phyloP scores from a whole-genome alignment of 2,329 filamentous ascomycete genomes.

The Colletotrichum lini region DNA sequence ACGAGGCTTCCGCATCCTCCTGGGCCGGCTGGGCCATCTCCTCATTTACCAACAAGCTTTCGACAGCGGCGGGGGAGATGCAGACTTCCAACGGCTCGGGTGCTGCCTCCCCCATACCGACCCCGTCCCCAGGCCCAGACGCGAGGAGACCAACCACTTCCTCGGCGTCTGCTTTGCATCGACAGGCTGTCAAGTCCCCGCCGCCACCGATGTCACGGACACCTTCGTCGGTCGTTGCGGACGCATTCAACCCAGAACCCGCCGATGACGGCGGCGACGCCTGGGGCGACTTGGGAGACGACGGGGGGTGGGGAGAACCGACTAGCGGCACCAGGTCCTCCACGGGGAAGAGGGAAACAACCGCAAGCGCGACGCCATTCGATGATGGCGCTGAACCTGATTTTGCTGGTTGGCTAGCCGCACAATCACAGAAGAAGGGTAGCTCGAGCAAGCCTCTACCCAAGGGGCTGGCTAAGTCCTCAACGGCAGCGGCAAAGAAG shows the following conservation, averaged over 20 bases:
- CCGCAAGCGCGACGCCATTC: constrained; percentile 67
- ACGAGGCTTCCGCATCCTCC: constrained; percentile 70
- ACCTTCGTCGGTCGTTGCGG: constrained; percentile 63
- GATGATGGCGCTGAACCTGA: constrained; percentile 92
- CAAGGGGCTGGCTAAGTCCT: constrained; percentile 83
- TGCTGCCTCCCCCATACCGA: constrained; percentile 58
- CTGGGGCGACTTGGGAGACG: constrained; percentile 80
- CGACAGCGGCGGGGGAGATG: constrained; percentile 88
- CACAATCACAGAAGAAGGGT: constrained; percentile 83
- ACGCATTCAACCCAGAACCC: constrained; percentile 69
- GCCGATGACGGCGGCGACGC: constrained; percentile 77
- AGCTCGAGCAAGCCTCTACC: constrained; percentile 75
- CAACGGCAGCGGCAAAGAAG: constrained; percentile 57
- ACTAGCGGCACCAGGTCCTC: constrained; percentile 44
- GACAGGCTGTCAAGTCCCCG: constrained; percentile 71
- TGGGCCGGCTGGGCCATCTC: constrained; percentile 99
- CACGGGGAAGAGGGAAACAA: constrained; percentile 51
- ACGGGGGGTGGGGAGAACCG: constrained; percentile 61
- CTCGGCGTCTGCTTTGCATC: constrained; percentile 72
- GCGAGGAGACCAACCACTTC: constrained; percentile 57
- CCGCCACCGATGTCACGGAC: constrained; percentile 61
- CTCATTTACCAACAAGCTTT: constrained; percentile 95
- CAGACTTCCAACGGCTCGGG: constrained; percentile 68
- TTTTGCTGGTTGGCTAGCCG: constrained; percentile 94
- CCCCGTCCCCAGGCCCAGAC: constrained; percentile 57